A percentile compares a stretch with the other conserved stretches of the same genome.
These are phyloP conservation scores for Yarrowia sp. DNA, from an alignment of 805 yeast species.

Conservation along the genomic window DNA sequence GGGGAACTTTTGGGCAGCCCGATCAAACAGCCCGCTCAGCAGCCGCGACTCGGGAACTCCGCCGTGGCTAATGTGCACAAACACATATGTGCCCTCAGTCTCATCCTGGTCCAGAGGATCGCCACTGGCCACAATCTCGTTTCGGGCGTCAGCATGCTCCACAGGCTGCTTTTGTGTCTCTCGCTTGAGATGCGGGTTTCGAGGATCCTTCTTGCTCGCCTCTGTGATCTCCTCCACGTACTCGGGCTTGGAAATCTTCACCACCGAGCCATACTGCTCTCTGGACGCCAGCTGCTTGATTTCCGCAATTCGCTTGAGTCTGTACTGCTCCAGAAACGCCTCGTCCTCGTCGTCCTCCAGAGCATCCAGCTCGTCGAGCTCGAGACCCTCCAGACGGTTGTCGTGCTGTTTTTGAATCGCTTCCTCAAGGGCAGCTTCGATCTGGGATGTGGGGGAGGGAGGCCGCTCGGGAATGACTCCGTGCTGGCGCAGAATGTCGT, in stretches of 20 bases:
- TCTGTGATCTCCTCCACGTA: slow-evolving; percentile 81
- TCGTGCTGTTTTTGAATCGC: slow-evolving; percentile 78
- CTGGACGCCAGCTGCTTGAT: slow-evolving; percentile 54
- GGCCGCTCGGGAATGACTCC: slow-evolving; percentile 92
- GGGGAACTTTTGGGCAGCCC: slow-evolving; percentile 62
- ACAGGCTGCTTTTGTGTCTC: not conserved
- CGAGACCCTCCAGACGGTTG: slow-evolving; percentile 72
- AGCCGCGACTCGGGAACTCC: slow-evolving; percentile 66
- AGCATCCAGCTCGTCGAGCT: slow-evolving; percentile 77
- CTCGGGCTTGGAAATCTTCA: slow-evolving; percentile 80
- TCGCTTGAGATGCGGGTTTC: not conserved
- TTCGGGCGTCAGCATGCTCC: not conserved
- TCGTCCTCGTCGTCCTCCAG: slow-evolving; percentile 86
- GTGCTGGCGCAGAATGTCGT: slow-evolving; percentile 83
- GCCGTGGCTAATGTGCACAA: slow-evolving; percentile 72
- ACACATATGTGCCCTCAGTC: slow-evolving; percentile 50
- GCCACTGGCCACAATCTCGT: not conserved
- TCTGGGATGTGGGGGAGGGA: slow-evolving; percentile 78
- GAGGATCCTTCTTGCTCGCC: slow-evolving; percentile 48
- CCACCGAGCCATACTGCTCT: slow-evolving; percentile 68
- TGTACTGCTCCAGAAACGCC: slow-evolving; percentile 67
- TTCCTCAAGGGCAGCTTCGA: slow-evolving; percentile 84
- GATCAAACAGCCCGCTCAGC: slow-evolving; percentile 53
- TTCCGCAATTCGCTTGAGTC: slow-evolving; percentile 73
- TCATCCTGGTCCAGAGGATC: not conserved